Base-by-base conservation (phyloP, 1,139 yeast species). In the Candida mesenterica region DNA sequence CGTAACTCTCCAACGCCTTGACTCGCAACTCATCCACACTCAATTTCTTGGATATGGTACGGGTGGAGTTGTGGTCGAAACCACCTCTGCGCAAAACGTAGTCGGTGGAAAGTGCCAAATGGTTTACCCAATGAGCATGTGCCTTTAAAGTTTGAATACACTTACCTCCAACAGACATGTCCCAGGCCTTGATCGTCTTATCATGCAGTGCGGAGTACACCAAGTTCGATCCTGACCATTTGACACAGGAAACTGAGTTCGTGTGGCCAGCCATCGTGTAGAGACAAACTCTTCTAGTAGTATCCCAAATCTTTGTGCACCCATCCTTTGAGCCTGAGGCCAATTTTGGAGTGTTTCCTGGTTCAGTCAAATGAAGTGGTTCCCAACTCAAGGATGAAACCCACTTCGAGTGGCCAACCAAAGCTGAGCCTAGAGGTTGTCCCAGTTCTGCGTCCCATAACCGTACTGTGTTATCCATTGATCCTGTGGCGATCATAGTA, bases 61-160 rank as follows among this genome's bases (percentile, higher is more conserved):
- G 9, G 4, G 19, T 17, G 2, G 60, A 46, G 3, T 52, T 46
- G 35, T 86, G 79, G 59, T 82, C 86, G 61, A 77, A 82, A 8
- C 95, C 78, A 32, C 97, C 98, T 45, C 82, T 77, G 45, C 97
- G 71, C 37, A 92, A 65, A 1, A 81, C 95, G 52, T 83, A 83
- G 54, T 92, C 99, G 0, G 97, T 90, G 2, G 96, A 86, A 31
- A 92, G 67, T 0, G 97, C 85, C 44, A 92, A 70, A 61, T 92
- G 97, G 57, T 92, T 92, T 33, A 92, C 95, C 97, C 99, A 92
- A 61, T 94, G 98, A 2, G 95, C 97, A 58, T 92, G 99, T 31
- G 94, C 77, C 57, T 81, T 82, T 45, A 92, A 66, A 1, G 87
- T 81, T 53, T 85, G 89, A 29, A 87, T 72, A 49, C 95, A 78